Percentiles rank a stretch among this genome's conserved stretches.
Conservation (phyloP, 2,329 filamentous ascomycete genomes). For the Epichloe coenophiala region DNA sequence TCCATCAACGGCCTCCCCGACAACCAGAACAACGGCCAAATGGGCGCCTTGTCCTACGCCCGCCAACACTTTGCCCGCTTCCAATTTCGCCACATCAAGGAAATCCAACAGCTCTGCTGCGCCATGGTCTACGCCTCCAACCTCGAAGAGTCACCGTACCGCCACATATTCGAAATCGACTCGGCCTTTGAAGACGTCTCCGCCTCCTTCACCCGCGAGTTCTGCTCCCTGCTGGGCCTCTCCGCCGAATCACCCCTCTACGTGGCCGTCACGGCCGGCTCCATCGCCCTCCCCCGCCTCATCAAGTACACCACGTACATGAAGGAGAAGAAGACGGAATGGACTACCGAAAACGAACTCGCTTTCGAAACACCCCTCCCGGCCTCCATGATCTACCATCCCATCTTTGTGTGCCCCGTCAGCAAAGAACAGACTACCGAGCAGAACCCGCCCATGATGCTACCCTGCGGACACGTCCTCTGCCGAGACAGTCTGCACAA, state of each 20-base stretch:
- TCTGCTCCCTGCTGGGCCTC: conserved; percentile 80
- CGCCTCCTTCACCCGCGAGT: conserved; percentile 81
- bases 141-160: conserved; percentile 64
- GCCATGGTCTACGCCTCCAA: conserved; percentile 72
- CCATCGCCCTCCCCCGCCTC: conserved; percentile 78
- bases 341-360: conserved; percentile 84
- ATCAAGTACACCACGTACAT: conserved; percentile 82
- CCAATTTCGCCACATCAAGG: conserved; percentile 56
- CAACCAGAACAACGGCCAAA: conserved; percentile 38
- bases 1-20: conserved; percentile 40
- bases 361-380: conserved; percentile 60
- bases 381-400: conserved; percentile 62
- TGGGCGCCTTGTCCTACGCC: conserved; percentile 64
- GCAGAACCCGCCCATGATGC: conserved; percentile 88
- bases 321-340: conserved; percentile 81
- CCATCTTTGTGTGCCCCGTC: conserved; percentile 95
- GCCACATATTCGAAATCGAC: conserved; percentile 59
- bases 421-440: conserved; percentile 94
- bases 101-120: conserved; percentile 69
- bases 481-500: conserved; percentile 70
- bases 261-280: conserved; percentile 80
- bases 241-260: conserved; percentile 89
- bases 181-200: conserved; percentile 73
- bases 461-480: conserved; percentile 90
- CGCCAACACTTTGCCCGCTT: conserved; percentile 61